These are phyloP conservation scores for Dendrobium officinale DNA, from an alignment of 106 monocot species.

Conservation along the genomic window DNA sequence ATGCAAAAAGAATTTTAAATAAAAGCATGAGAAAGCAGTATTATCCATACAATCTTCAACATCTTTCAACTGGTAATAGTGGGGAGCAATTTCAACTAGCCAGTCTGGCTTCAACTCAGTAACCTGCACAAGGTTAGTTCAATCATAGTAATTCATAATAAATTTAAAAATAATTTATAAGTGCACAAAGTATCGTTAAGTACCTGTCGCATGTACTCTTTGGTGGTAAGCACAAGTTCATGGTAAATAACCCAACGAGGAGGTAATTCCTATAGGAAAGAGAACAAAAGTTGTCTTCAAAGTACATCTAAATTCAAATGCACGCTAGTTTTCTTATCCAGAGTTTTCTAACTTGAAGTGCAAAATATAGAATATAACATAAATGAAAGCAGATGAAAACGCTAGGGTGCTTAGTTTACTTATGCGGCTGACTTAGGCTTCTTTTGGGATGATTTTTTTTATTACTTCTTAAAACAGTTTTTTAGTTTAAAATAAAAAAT, in stretches of 20 bases:
- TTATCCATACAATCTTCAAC: constrained; percentile 55
- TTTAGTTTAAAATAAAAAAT: too few relatives aligned
- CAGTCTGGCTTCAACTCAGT: constrained; percentile 40
- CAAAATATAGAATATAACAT: neutral
- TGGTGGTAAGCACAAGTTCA: constrained; percentile 87
- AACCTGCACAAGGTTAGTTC: constrained; percentile 9
- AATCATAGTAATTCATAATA: neutral
- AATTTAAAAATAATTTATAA: neutral
- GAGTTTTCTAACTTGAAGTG: neutral
- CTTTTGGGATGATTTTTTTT: too few relatives aligned
- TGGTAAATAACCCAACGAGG: constrained; percentile 89
- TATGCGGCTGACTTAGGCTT: too few relatives aligned
- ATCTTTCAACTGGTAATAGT: constrained; percentile 34
- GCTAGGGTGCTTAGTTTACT: too few relatives aligned
- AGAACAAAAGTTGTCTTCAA: neutral
- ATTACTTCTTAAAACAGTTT: too few relatives aligned
- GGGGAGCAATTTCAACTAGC: constrained; percentile 41
- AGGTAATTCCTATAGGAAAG: constrained; percentile 50
- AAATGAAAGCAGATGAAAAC: neutral
- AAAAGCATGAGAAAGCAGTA: neutral
- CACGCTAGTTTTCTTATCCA: neutral
- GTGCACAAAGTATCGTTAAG: neutral
- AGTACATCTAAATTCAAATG: neutral
- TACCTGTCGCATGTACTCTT: constrained; percentile 98
- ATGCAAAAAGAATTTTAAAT: neutral